phyloP scores from a whole-genome alignment of 768 basidiomycete species.

The Amanita thiersii region DNA sequence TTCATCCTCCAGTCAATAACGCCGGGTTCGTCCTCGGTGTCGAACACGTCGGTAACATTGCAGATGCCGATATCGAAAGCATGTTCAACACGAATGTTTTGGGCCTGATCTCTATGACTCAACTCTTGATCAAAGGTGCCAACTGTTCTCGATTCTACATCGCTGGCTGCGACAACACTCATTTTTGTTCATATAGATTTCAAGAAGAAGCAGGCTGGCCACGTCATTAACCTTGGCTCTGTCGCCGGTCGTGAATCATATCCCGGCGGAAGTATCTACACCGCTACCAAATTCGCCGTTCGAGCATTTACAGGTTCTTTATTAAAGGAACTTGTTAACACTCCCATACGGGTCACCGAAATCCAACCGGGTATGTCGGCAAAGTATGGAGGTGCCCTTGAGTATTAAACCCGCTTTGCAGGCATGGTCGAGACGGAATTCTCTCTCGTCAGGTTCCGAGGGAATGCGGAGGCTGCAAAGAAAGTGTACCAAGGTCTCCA shows the following conservation, averaged over 20 bases:
- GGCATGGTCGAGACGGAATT: conserved; percentile 62
- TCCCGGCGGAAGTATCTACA: conserved; percentile 87
- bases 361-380: conserved; percentile 72
- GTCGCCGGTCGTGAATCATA: conserved; percentile 87
- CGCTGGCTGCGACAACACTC: not conserved
- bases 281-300: conserved; percentile 85
- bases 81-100: conserved; percentile 82
- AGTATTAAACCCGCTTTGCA: conserved; percentile 8
- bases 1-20: conserved; percentile 35
- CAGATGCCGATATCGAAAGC: conserved; percentile 68
- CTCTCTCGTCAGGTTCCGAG: conserved; percentile 83
- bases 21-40: conserved; percentile 89
- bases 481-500: conserved; percentile 87
- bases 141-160: not conserved
- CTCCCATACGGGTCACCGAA: conserved; percentile 89
- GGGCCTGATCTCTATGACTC: conserved; percentile 79
- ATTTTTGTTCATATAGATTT: conserved; percentile 42
- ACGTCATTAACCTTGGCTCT: conserved; percentile 93
- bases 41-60: conserved; percentile 80
- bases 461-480: conserved; percentile 74
- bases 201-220: conserved; percentile 68
- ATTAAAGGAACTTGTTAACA: conserved; percentile 83
- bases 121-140: conserved; percentile 56
- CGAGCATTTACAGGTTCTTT: conserved; percentile 80
- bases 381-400: conserved; percentile 10